Base-by-base conservation (phyloP, 2,329 filamentous ascomycete genomes). In the Plectosphaerella plurivora region DNA sequence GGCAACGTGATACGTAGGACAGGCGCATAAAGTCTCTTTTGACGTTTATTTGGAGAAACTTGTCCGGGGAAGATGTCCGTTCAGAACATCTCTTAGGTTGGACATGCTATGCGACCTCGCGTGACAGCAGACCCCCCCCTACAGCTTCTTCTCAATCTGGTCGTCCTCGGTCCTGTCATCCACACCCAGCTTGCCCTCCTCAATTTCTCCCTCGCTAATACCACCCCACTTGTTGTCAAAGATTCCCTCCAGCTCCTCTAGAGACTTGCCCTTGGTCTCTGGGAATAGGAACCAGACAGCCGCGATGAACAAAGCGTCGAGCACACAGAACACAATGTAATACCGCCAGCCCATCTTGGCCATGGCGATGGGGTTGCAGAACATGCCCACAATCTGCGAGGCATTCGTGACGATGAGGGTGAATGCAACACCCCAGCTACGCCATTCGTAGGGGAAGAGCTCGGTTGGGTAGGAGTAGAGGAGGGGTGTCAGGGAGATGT, bases 271-370 rank as follows among this genome's bases (percentile, higher is more conserved):
- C 22, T 73, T 71, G 0, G 79, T 83, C 63, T 83, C 79, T 0
- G 79, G 79, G 66, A 82, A 83, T 47, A 75, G 59, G 58, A 83
- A 81, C 62, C 76, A 75, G 25, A 75, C 72, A 58, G 81, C 76
- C 50, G 76, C 60, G 51, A 77, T 75, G 65, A 77, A 77, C 37
- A 65, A 58, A n/a, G 69, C 67, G 58, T 75, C 77, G 63, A 79
- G 79, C n/a, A 78, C 68, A 39, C 71, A 77, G 51, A 81, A 81
- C 16, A 80, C 61, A 51, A 78, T 41, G 46, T 59, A 60, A 50
- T 72, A 73, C 50, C 63, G 68, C 71, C 71, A 74, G 3, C 56
- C 59, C 24, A 73, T 65, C 3, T 58, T 59, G 1, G 63, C 62
- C n/a, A 72, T 61, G 1, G 65, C 68, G n/a, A 71, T 62, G 1